Percentiles rank a stretch among this genome's conserved stretches.
phyloP scores from a whole-genome alignment of 352 stramenopile species.

The Phytophthora capsici region DNA sequence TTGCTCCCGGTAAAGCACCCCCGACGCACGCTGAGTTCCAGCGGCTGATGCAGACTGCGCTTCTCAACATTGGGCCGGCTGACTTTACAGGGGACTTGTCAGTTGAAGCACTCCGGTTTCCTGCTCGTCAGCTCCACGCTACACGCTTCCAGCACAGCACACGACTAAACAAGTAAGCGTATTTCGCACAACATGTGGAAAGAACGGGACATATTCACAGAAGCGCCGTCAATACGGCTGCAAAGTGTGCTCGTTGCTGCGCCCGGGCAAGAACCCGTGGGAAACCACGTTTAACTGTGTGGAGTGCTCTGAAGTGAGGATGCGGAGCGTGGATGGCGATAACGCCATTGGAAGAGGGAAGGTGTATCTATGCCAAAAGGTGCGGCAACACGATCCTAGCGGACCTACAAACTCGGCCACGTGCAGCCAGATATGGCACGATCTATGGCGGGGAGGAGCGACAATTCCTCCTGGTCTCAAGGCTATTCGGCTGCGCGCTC shows the following conservation, averaged over 20 bases:
- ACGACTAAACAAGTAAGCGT: neutral
- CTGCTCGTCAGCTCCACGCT: neutral
- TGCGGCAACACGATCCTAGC: neutral
- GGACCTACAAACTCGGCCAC: neutral
- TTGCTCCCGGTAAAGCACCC: conserved; percentile 1
- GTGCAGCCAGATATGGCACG: conserved; percentile 4
- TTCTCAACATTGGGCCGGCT: neutral
- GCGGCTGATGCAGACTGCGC: neutral
- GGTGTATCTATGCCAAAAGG: conserved; percentile 1
- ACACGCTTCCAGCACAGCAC: neutral
- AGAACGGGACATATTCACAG: neutral
- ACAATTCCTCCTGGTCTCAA: neutral
- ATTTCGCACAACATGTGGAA: neutral
- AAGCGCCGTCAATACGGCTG: conserved; percentile 8
- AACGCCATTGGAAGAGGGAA: neutral
- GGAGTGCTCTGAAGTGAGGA: conserved; percentile 1
- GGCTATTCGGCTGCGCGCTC: neutral
- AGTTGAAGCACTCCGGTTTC: neutral
- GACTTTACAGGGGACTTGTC: neutral
- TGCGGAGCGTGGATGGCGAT: neutral
- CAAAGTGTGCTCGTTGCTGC: conserved; percentile 4
- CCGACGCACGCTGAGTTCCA: conserved; percentile 1
- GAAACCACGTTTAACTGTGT: neutral
- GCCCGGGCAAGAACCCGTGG: neutral
- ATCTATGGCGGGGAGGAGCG: neutral